Evolutionary conservation across 1,284 basidiomycete genomes (phyloP).

Genomic region (Cryptococcus depauperatus): DNA sequence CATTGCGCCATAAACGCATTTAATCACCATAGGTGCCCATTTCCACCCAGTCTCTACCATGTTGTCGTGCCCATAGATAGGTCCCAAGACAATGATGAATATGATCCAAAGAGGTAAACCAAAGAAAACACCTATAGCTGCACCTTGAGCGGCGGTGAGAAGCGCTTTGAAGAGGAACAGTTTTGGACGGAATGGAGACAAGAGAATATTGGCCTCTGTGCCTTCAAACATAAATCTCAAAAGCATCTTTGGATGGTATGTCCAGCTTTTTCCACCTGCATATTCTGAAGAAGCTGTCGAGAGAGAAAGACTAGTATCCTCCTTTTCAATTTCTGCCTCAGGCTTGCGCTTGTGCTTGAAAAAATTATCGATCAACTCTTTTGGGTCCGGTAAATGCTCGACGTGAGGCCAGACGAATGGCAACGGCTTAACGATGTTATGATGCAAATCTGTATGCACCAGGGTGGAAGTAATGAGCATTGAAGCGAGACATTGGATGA

Average conservation of each 20-base stretch:
- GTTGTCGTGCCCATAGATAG: conserved; percentile 39
- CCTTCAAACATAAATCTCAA: conserved; percentile 45
- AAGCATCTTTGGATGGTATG: conserved; percentile 39
- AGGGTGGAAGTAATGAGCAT: conserved; percentile 46
- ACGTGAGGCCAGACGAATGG: conserved; percentile 46
- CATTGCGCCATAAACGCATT: conserved; percentile 40
- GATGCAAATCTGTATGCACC: conserved; percentile 45
- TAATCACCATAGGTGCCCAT: conserved; percentile 46
- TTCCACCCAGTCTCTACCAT: conserved; percentile 22
- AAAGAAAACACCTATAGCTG: conserved; percentile 38
- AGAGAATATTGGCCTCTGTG: conserved; percentile 43
- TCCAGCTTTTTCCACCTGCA: background rate
- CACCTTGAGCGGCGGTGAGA: conserved; percentile 42
- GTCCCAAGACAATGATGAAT: conserved; percentile 42
- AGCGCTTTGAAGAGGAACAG: conserved; percentile 7
- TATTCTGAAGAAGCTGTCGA: background rate
- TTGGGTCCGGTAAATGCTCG: conserved; percentile 41
- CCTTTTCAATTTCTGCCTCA: conserved; percentile 2
- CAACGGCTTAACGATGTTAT: conserved; percentile 35
- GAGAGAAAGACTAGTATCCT: background rate
- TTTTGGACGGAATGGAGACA: conserved; percentile 11
- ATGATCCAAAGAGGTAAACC: conserved; percentile 44
- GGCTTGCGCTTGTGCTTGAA: background rate
- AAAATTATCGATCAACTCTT: conserved; percentile 11
- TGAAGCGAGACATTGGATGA: conserved; percentile 40